A percentile compares a stretch with the other conserved stretches of the same genome.
Conservation (phyloP, 2,329 filamentous ascomycete species). For the Colletotrichum spinosum region DNA sequence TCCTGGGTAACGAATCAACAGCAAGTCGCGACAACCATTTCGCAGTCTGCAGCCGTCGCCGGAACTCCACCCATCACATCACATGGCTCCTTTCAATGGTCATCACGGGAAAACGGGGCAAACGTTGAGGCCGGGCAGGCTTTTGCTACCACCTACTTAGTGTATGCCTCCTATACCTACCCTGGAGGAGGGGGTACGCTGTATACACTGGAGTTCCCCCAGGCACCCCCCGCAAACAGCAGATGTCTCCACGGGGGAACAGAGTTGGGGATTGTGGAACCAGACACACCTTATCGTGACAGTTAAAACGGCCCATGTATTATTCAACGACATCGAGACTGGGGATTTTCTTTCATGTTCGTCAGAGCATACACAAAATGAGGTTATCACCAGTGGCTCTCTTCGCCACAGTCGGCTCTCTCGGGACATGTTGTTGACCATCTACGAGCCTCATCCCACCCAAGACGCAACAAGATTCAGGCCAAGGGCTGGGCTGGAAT, state of each 20-base stretch:
- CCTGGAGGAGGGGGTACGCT: not conserved
- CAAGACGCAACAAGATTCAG: not conserved
- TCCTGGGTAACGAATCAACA: too few relatives aligned
- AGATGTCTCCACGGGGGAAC: not conserved
- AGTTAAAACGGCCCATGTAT: not conserved
- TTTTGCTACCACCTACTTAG: too few relatives aligned
- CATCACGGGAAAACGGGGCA: too few relatives aligned
- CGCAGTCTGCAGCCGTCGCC: too few relatives aligned
- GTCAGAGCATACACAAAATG: not conserved
- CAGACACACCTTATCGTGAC: constrained; percentile 21
- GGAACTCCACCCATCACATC: too few relatives aligned
- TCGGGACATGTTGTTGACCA: not conserved
- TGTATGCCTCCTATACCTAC: too few relatives aligned
- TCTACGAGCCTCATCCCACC: not conserved
- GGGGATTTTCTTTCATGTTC: too few relatives aligned
- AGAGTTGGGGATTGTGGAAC: constrained; percentile 7
- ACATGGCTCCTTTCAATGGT: too few relatives aligned
- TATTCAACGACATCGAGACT: not conserved
- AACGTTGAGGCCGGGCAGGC: too few relatives aligned
- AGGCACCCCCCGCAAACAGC: constrained; percentile 14
- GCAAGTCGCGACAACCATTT: too few relatives aligned
- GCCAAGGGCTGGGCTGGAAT: constrained; percentile 5
- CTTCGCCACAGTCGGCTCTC: not conserved
- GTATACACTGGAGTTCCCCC: not conserved
- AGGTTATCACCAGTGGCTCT: not conserved